These are phyloP conservation scores for Pisolithus albus DNA, from an alignment of 768 basidiomycete species.

Conservation along the genomic window DNA sequence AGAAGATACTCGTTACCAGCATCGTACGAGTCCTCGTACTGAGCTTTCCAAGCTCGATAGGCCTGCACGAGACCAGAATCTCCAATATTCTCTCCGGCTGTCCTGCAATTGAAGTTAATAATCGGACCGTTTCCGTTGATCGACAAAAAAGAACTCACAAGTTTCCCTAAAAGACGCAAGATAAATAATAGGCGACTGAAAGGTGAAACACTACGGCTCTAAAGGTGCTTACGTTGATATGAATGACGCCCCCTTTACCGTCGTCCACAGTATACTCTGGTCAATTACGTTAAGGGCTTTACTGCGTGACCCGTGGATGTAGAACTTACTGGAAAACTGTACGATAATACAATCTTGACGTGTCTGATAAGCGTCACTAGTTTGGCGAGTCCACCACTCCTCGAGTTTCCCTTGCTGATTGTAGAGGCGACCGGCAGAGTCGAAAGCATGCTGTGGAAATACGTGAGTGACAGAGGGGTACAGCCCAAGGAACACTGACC, in stretches of 20 bases:
- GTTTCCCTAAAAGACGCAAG: slow-evolving; percentile 49
- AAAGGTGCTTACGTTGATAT: slow-evolving; percentile 65
- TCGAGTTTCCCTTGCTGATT: slow-evolving; percentile 84
- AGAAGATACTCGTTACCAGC: slow-evolving; percentile 65
- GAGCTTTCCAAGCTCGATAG: slow-evolving; percentile 85
- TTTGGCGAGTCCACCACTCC: slow-evolving; percentile 90
- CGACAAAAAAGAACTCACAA: slow-evolving; percentile 39
- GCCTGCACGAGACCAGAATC: slow-evolving; percentile 82
- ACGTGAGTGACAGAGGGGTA: not conserved
- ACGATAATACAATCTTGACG: slow-evolving; percentile 85
- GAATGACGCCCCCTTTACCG: slow-evolving; percentile 73
- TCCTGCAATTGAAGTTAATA: slow-evolving; percentile 39
- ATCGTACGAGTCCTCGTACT: slow-evolving; percentile 52
- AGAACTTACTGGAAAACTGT: slow-evolving; percentile 68
- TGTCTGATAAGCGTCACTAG: slow-evolving; percentile 74
- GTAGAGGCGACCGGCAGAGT: slow-evolving; percentile 83
- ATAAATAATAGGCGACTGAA: not conserved
- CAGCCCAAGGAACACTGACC: slow-evolving; percentile 33
- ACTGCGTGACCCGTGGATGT: not conserved
- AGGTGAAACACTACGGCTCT: not conserved
- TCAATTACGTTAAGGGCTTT: slow-evolving; percentile 3
- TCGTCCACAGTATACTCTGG: slow-evolving; percentile 78
- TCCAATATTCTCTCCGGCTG: slow-evolving; percentile 88
- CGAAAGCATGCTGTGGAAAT: slow-evolving; percentile 69
- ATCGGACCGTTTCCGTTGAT: not conserved